A percentile compares a stretch with the other conserved stretches of the same genome.
These are phyloP conservation scores for Cucurbita maxima DNA, from an alignment of 306 rosid species.

Conservation along the genomic window DNA sequence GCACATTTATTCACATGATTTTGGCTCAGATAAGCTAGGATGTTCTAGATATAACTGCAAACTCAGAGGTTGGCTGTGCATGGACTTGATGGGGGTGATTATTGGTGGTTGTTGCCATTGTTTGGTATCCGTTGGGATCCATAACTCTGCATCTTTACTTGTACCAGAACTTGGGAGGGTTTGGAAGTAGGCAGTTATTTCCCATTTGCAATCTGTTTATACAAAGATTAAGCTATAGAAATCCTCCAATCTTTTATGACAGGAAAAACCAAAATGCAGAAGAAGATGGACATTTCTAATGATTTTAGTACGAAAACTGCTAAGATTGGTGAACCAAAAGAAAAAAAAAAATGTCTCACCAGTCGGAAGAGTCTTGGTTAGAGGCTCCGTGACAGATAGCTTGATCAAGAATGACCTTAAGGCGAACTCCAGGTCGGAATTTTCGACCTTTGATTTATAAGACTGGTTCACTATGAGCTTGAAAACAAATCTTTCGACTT, in stretches of 20 bases:
- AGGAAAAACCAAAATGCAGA: conserved; percentile 8
- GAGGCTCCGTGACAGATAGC: conserved; percentile 53
- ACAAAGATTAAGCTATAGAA: not conserved
- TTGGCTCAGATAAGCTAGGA: conserved; percentile 46
- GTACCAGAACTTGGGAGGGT: conserved; percentile 41
- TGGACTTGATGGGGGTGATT: conserved; percentile 58
- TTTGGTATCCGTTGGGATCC: conserved; percentile 69
- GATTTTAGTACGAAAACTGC: not conserved
- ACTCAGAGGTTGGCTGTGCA: conserved; percentile 46
- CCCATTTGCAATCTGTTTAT: conserved; percentile 58
- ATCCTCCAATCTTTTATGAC: not conserved
- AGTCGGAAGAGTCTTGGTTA: conserved; percentile 45
- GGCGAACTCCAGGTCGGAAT: conserved; percentile 55
- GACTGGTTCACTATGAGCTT: conserved; percentile 48
- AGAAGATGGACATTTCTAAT: not conserved
- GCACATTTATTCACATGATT: not conserved
- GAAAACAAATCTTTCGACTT: conserved; percentile 61
- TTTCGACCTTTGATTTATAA: conserved; percentile 40
- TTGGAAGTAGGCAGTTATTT: conserved; percentile 54
- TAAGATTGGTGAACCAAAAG: not conserved
- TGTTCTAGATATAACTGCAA: conserved; percentile 83
- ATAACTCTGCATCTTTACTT: conserved; percentile 44
- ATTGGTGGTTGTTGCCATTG: conserved; percentile 79
- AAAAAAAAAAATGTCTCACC: conserved; percentile 20
- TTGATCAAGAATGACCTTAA: conserved; percentile 69